Conservation (phyloP, 176 grass and related monocot genomes). For the Ananas comosus region DNA sequence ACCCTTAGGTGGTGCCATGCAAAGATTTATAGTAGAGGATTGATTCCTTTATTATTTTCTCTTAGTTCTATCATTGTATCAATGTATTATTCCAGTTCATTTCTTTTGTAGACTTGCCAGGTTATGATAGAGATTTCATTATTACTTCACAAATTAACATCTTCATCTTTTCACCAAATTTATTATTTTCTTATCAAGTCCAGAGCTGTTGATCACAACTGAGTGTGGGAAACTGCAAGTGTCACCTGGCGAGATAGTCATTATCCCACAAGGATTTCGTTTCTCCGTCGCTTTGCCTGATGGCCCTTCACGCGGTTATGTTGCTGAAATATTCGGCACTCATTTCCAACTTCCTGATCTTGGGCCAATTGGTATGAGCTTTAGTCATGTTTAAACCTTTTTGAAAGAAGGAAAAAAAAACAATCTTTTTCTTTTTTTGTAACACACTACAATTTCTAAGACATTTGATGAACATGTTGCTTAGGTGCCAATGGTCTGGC, state of each 20-base stretch:
- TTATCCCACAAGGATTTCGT: constrained; percentile 90
- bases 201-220: constrained; percentile 82
- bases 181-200: constrained; percentile 38
- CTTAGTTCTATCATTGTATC: too few relatives aligned
- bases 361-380: constrained; percentile 64
- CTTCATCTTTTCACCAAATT: neutral
- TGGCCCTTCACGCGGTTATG: constrained; percentile 74
- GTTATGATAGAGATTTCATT: neutral
- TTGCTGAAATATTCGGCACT: constrained; percentile 79
- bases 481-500: constrained; percentile 89
- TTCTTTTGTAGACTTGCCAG: neutral
- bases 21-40: too few relatives aligned
- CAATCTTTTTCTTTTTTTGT: neutral
- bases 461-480: neutral
- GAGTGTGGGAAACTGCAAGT: constrained; percentile 75
- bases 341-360: constrained; percentile 97
- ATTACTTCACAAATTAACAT: constrained; percentile 7
- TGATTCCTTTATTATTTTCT: too few relatives aligned
- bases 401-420: neutral
- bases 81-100: too few relatives aligned
- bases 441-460: neutral
- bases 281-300: constrained; percentile 62
- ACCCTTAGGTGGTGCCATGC: too few relatives aligned
- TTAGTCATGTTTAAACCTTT: neutral
- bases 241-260: constrained; percentile 69